These are phyloP conservation scores for Stenocarpella maydis DNA, from an alignment of 2,329 filamentous ascomycete genomes.

Conservation along the genomic window DNA sequence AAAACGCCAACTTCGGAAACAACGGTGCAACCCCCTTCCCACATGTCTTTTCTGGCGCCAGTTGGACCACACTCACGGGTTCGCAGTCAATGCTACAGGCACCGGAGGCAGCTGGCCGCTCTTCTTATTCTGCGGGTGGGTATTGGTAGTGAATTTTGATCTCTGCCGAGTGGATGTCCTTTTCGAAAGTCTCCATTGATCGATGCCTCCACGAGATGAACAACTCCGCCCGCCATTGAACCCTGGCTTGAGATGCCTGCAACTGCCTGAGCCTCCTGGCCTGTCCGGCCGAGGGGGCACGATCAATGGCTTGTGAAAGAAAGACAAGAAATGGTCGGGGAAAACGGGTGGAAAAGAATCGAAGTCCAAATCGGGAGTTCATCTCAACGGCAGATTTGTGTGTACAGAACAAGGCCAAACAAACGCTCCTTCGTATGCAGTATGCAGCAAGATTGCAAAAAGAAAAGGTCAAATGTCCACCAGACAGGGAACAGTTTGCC, in stretches of 20 bases:
- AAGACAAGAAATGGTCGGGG: slow-evolving; percentile 14
- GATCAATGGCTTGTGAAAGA: slow-evolving; percentile 33
- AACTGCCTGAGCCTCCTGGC: slow-evolving; percentile 33
- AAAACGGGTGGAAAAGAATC: slow-evolving; percentile 24
- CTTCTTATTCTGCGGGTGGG: slow-evolving; percentile 28
- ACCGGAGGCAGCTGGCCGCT: slow-evolving; percentile 12
- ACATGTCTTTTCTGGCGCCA: not conserved
- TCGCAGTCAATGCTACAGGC: slow-evolving; percentile 34
- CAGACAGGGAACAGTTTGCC: not conserved
- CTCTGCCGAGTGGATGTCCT: slow-evolving; percentile 17
- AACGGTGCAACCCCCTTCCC: not conserved
- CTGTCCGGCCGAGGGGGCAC: slow-evolving; percentile 31
- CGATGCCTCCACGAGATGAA: slow-evolving; percentile 25
- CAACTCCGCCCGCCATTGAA: slow-evolving; percentile 34
- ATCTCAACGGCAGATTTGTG: slow-evolving; percentile 35
- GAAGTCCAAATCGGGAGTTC: slow-evolving; percentile 29
- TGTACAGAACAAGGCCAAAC: slow-evolving; percentile 33
- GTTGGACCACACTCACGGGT: slow-evolving; percentile 18
- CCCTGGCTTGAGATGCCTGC: slow-evolving; percentile 27
- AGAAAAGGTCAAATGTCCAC: slow-evolving; percentile 13
- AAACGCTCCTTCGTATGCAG: slow-evolving; percentile 33
- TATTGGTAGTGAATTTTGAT: slow-evolving; percentile 22
- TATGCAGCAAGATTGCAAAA: slow-evolving; percentile 29
- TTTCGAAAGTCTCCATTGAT: slow-evolving; percentile 28
- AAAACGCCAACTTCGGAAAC: slow-evolving; percentile 30